These are phyloP conservation scores for Apiotrichum porosum DNA, from an alignment of 1,284 basidiomycete species.

Conservation along the genomic window DNA sequence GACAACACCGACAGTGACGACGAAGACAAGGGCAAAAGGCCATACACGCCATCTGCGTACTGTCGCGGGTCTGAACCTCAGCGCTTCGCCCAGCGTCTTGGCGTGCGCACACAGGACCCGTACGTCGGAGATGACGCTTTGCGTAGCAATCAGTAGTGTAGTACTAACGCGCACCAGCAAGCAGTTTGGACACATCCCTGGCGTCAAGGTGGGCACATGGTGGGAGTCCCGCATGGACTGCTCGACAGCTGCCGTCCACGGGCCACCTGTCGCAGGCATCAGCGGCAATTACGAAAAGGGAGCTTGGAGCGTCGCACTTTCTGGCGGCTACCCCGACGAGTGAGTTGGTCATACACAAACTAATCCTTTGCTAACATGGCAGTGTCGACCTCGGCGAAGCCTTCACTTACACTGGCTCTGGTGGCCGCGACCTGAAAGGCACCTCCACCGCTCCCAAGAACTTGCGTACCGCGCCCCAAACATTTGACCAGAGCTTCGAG, in stretches of 20 bases:
- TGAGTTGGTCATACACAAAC: no score
- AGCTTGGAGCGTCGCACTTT: conserved; percentile 47
- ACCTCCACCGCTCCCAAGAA: conserved; percentile 45
- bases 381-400: conserved; percentile 39
- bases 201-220: conserved; percentile 35
- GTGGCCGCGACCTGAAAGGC: conserved; percentile 43
- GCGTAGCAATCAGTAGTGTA: not conserved
- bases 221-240: conserved; percentile 40
- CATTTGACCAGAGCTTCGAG: conserved; percentile 46
- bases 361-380: not conserved
- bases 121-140: conserved; percentile 11
- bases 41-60: no score
- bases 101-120: conserved; percentile 33
- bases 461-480: conserved; percentile 49
- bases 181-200: conserved; percentile 36
- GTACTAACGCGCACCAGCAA: conserved; percentile 13
- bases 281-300: conserved; percentile 31
- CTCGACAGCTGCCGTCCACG: conserved; percentile 38
- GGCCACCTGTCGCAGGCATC: conserved; percentile 40
- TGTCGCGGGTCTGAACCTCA: no score
- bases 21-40: conserved; percentile 3
- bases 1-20: conserved; percentile 5
- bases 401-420: conserved; percentile 41
- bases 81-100: conserved; percentile 28
- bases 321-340: conserved; percentile 47